Conservation (phyloP, 495 filamentous ascomycete genomes). For the Aspergillus sparsus region DNA sequence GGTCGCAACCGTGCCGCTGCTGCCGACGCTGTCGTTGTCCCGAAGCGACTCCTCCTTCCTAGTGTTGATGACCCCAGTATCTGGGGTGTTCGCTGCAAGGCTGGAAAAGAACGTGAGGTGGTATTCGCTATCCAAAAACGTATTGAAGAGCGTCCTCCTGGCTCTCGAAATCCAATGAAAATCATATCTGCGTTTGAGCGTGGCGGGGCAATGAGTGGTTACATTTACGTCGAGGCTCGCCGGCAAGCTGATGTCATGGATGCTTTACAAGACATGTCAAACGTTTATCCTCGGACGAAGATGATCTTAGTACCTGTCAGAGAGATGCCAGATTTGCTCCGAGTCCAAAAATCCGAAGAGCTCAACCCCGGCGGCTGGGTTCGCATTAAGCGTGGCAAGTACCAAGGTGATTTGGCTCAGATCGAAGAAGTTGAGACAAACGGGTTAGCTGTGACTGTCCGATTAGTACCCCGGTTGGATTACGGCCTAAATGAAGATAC, state of each 20-base stretch:
- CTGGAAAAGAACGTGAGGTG: constrained; percentile 91
- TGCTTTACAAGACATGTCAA: constrained; percentile 77
- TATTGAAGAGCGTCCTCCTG: constrained; percentile 69
- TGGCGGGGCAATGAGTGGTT: constrained; percentile 82
- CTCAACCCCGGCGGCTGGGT: constrained; percentile 89
- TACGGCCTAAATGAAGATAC: constrained; percentile 85
- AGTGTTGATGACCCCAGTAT: constrained; percentile 95
- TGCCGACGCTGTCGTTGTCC: constrained; percentile 65
- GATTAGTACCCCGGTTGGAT: constrained; percentile 86
- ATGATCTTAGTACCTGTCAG: constrained; percentile 88
- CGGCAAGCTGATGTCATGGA: constrained; percentile 81
- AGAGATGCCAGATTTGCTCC: constrained; percentile 95
- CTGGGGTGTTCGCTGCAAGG: constrained; percentile 90
- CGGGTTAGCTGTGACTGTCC: constrained; percentile 81
- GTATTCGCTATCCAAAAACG: constrained; percentile 82
- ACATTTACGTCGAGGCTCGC: constrained; percentile 91
- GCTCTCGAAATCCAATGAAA: constrained; percentile 71
- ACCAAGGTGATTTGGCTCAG: constrained; percentile 87
- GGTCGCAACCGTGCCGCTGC: constrained; percentile 62
- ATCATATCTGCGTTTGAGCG: constrained; percentile 91
- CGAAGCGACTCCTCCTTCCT: constrained; percentile 86
- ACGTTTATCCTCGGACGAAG: constrained; percentile 82
- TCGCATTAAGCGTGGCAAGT: constrained; percentile 80
- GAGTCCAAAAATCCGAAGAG: constrained; percentile 81
- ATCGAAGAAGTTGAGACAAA: constrained; percentile 93